Evolutionary conservation across 495 filamentous ascomycete species (phyloP).

Genomic region (Evernia prunastri): DNA sequence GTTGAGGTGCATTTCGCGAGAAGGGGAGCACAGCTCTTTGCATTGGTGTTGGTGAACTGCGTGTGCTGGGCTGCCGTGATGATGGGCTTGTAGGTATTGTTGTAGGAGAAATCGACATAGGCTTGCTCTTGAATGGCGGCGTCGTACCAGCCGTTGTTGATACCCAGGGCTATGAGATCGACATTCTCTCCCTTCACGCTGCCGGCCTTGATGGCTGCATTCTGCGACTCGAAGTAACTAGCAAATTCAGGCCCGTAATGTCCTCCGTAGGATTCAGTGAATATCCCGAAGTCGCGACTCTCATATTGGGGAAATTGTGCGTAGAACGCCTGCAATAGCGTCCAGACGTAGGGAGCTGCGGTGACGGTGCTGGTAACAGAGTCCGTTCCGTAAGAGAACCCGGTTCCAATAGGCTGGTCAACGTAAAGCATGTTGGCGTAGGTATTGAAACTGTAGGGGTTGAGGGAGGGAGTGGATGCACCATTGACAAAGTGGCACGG

Average conservation of each 20-base stretch:
- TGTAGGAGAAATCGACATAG: slow-evolving; percentile 46
- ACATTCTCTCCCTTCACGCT: slow-evolving; percentile 41
- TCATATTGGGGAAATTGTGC: slow-evolving; percentile 47
- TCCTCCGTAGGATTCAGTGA: slow-evolving; percentile 52
- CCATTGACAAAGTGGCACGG: slow-evolving; percentile 50
- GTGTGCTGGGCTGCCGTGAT: slow-evolving; percentile 40
- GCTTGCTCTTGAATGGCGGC: slow-evolving; percentile 43
- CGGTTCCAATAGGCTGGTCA: slow-evolving; percentile 49
- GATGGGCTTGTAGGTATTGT: slow-evolving; percentile 47
- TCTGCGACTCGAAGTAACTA: slow-evolving; percentile 46
- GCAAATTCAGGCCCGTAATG: slow-evolving; percentile 52
- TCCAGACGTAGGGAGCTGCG: slow-evolving; percentile 51
- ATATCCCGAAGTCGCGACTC: slow-evolving; percentile 48
- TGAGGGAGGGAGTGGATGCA: slow-evolving; percentile 41
- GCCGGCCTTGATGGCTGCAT: slow-evolving; percentile 38
- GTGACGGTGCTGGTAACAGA: slow-evolving; percentile 43
- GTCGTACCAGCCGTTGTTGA: slow-evolving; percentile 55
- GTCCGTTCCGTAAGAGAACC: slow-evolving; percentile 50
- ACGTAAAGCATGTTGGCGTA: slow-evolving; percentile 55
- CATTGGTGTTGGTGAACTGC: slow-evolving; percentile 36
- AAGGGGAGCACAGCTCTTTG: slow-evolving; percentile 37
- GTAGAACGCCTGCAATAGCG: slow-evolving; percentile 50
- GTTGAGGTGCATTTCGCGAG: slow-evolving; percentile 35
- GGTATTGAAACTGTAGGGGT: slow-evolving; percentile 56
- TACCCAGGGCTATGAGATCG: slow-evolving; percentile 47